These are phyloP conservation scores for Retiboletus fuscus DNA, from an alignment of 1,284 basidiomycete species.

Conservation along the genomic window DNA sequence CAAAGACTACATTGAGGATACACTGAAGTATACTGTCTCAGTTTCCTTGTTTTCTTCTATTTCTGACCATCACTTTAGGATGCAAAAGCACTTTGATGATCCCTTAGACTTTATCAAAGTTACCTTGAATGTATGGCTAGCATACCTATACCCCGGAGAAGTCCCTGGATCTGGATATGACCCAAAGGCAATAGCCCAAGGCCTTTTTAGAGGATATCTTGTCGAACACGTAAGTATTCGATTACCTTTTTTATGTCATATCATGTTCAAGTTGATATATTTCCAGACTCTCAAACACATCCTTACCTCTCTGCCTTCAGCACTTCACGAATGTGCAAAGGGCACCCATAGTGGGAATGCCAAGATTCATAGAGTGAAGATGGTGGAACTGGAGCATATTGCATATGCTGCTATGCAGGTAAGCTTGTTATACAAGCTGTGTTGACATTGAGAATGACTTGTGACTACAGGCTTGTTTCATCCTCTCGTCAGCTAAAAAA, in stretches of 20 bases:
- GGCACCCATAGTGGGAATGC: neutral
- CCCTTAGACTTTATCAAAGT: neutral
- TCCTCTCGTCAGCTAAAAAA: neutral
- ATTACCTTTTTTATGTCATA: too few species aligned
- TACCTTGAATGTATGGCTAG: neutral
- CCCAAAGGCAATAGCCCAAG: neutral
- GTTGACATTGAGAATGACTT: too few species aligned
- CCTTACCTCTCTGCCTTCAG: neutral
- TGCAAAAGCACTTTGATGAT: neutral
- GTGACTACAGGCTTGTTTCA: neutral
- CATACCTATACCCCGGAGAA: neutral
- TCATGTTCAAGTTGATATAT: too few species aligned
- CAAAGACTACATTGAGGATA: neutral
- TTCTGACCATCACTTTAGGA: neutral
- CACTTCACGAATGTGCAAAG: neutral
- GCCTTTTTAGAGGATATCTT: neutral
- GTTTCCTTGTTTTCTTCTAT: neutral
- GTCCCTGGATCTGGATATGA: neutral
- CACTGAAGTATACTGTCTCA: neutral
- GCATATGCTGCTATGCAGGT: constrained; percentile 3
- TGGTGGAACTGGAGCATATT: neutral
- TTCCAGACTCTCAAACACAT: neutral
- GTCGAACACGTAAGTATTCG: neutral
- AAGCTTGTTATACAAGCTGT: too few species aligned
- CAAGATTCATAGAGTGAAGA: neutral